Evolutionary conservation across 2,329 filamentous ascomycete species (phyloP).

Genomic region (Xylaria sp.): DNA sequence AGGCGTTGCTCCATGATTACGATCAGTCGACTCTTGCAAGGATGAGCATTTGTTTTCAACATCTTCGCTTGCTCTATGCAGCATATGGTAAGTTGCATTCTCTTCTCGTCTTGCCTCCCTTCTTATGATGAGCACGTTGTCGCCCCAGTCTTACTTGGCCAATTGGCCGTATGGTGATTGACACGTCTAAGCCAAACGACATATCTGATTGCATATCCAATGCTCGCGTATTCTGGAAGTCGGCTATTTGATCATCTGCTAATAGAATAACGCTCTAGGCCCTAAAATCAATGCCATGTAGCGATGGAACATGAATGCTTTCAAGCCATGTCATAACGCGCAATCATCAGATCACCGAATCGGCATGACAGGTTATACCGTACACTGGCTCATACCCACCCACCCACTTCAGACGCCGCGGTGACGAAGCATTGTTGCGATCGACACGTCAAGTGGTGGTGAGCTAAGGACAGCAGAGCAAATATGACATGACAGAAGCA

Average conservation of each 20-base stretch:
- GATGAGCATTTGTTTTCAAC: neutral
- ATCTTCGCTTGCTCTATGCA: neutral
- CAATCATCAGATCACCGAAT: too few relatives aligned
- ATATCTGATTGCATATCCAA: conserved; percentile 35
- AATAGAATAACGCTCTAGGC: conserved; percentile 12
- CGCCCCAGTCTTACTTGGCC: conserved; percentile 52
- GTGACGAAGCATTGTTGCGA: neutral
- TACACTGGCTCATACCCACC: too few relatives aligned
- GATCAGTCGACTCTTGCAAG: neutral
- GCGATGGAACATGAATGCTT: neutral
- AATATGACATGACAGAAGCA: neutral
- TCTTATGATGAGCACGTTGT: conserved; percentile 51
- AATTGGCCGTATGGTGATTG: conserved; percentile 46
- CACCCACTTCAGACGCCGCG: too few relatives aligned
- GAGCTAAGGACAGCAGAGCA: neutral
- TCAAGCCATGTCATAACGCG: neutral
- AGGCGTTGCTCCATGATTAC: neutral
- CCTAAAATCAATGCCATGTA: neutral
- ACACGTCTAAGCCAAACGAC: conserved; percentile 49
- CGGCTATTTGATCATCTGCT: conserved; percentile 14
- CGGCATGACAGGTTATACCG: too few relatives aligned
- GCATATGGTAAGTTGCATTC: conserved; percentile 20
- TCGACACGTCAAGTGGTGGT: neutral
- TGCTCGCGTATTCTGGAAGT: neutral
- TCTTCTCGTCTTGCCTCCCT: conserved; percentile 1